phyloP scores from a whole-genome alignment of 331 rosid species.

The Quercus tomentella region DNA sequence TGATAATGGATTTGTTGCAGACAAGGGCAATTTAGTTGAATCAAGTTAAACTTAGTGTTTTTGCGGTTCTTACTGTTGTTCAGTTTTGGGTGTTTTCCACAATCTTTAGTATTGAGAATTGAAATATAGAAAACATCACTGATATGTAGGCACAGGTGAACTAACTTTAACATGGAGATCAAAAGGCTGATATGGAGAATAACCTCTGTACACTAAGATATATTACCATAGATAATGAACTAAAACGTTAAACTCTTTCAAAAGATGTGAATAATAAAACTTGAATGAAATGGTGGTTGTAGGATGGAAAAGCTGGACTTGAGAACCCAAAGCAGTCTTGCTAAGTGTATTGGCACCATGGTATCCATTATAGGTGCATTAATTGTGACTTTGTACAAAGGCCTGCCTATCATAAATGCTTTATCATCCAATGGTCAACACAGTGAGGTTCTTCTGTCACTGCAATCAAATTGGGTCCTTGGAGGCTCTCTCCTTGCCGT shows the following conservation, averaged over 20 bases:
- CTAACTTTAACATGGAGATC: neutral
- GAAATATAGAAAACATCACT: neutral
- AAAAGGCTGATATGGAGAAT: neutral
- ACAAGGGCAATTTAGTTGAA: no score
- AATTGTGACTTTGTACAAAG: conserved; percentile 17
- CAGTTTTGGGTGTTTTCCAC: no score
- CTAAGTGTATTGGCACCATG: conserved; percentile 14
- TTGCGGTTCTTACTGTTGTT: no score
- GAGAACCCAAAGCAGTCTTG: conserved; percentile 12
- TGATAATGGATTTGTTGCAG: no score
- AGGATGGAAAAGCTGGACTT: conserved; percentile 24
- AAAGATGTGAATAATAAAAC: neutral
- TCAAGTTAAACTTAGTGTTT: no score
- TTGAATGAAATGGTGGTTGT: neutral
- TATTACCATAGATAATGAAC: no score
- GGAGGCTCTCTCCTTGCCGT: conserved; percentile 13
- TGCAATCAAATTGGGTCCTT: conserved; percentile 4
- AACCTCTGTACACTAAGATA: no score
- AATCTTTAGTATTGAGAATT: neutral
- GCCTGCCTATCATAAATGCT: neutral
- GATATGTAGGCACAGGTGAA: no score
- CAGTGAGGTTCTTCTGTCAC: neutral
- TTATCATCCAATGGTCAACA: neutral
- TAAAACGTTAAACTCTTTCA: neutral
- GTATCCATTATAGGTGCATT: conserved; percentile 21